Evolutionary conservation across 1,284 basidiomycete species (phyloP).

Genomic region (Ganoderma lingzhi): DNA sequence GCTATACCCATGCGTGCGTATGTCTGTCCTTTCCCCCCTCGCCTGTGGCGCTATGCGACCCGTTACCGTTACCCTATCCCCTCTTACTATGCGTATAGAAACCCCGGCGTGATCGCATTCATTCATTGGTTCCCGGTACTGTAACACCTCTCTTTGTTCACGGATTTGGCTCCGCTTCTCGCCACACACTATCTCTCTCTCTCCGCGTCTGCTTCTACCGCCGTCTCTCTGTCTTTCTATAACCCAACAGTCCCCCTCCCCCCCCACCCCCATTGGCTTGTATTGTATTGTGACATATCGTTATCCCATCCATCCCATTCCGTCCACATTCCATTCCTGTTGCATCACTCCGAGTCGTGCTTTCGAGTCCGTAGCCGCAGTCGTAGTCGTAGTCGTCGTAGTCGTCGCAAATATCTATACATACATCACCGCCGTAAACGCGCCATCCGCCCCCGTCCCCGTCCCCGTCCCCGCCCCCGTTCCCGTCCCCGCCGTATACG

Average conservation of each 20-base stretch:
- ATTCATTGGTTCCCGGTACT: not conserved
- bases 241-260: not conserved
- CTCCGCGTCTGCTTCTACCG: no score
- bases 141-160: not conserved
- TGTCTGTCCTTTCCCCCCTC: not conserved
- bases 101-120: not conserved
- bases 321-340: not conserved
- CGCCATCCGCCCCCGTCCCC: not conserved
- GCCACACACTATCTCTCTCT: not conserved
- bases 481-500: not conserved
- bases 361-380: not conserved
- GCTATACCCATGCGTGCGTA: conserved; percentile 4
- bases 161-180: not conserved
- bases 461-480: no score
- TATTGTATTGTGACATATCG: not conserved
- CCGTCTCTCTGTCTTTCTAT: conserved; percentile 7
- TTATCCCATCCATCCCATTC: not conserved
- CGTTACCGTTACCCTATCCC: conserved; percentile 5
- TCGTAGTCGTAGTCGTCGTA: not conserved
- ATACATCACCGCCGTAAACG: not conserved
- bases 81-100: not conserved
- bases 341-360: conserved; percentile 1
- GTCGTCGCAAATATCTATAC: not conserved
- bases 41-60: not conserved
- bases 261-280: not conserved